phyloP scores from a whole-genome alignment of 2,329 filamentous ascomycete genomes.

The Fusarium sp. region DNA sequence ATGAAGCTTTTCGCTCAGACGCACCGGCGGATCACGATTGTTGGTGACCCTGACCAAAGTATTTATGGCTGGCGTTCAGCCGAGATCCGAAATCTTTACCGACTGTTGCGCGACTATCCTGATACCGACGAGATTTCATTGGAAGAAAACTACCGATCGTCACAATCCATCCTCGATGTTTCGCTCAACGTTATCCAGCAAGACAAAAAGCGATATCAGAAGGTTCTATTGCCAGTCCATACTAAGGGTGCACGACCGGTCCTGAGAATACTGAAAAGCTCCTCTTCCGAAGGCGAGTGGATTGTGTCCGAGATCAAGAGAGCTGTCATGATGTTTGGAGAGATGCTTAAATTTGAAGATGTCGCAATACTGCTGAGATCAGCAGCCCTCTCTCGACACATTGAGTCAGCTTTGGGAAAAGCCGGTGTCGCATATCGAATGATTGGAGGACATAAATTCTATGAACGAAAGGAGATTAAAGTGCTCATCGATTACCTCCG shows the following conservation, averaged over 20 bases:
- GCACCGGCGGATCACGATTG: constrained; percentile 85
- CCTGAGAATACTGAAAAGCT: constrained; percentile 78
- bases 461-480: constrained; percentile 91
- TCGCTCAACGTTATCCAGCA: constrained; percentile 92
- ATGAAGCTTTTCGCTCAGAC: constrained; percentile 88
- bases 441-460: constrained; percentile 91
- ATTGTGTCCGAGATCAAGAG: constrained; percentile 87
- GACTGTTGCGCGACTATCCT: constrained; percentile 81
- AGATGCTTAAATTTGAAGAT: constrained; percentile 79
- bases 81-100: constrained; percentile 87
- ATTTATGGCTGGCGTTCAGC: constrained; percentile 97
- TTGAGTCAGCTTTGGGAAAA: constrained; percentile 85
- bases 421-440: constrained; percentile 89
- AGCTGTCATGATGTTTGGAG: constrained; percentile 76
- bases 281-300: constrained; percentile 85
- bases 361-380: constrained; percentile 90
- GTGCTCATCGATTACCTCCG: constrained; percentile 88
- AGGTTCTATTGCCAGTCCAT: constrained; percentile 84
- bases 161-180: constrained; percentile 82
- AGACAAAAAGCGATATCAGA: constrained; percentile 83
- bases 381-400: constrained; percentile 83
- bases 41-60: constrained; percentile 96
- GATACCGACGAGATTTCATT: constrained; percentile 85
- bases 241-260: constrained; percentile 84
- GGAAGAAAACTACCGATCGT: constrained; percentile 95